Base-by-base conservation (phyloP, 179 eudicot species). In the Actinidia polygama region DNA sequence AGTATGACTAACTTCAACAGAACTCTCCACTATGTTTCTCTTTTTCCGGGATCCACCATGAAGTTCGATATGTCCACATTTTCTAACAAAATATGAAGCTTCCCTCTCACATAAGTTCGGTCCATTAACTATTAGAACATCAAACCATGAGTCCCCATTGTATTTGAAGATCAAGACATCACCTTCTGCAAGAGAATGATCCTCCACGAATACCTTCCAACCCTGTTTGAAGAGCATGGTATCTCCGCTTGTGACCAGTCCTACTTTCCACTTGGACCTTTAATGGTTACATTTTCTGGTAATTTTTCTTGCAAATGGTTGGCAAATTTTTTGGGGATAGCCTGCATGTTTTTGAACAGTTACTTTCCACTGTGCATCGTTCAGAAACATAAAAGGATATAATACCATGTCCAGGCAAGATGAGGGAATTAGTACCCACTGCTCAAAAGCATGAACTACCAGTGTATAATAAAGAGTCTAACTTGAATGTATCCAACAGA, bases 231-330 rank as follows among this genome's bases (percentile, higher is more conserved):
- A 81, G 46, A 79, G 70, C 62, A 88, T 62, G 26, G 47, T 84
- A 30, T 87, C 87, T 16, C 84, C 91, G 46, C 14, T 81, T 76
- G 79, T 30, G 21, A 50, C 64, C 66, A 92, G 47, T 72, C 83
- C 85, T n/a, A 92, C 89, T 66, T 87, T 81, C 93, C 95, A 92
- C 73, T 62, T 78, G 91, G 94, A 62, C 91, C 89, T 82, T 75
- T 81, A 58, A 92, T 63, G 24, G 73, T 62, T 40, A 87, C 82
- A 3, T 69, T 85, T 67, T 83, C 87, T 0, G 62, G 82, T 40
- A 89, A 75, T 75, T 87, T 89, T 18, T 82, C 84, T 51, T 82
- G 70, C 80, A 85, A 71, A 73, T 89, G 88, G 58, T 84, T 87
- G 47, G 89, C 58, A 63, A 92, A 88, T 49, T 86, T 92, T 83